phyloP scores from a whole-genome alignment of 75 land plant species.

The Adiantum capillusveneris region DNA sequence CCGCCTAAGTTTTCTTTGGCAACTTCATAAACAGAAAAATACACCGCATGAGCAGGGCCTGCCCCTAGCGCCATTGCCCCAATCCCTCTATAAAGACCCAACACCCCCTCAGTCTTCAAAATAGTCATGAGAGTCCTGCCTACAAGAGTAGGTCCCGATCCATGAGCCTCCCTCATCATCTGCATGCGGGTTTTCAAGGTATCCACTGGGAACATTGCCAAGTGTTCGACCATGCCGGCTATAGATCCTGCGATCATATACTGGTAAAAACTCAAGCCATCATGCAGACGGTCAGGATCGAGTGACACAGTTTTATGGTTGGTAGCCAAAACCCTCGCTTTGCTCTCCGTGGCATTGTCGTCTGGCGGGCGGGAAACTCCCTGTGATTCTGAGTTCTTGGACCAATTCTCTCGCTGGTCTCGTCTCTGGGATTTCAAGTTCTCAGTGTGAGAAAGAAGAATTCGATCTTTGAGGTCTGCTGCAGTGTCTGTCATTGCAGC shows the following conservation, averaged over 20 bases:
- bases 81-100: slow-evolving; percentile 51
- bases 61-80: too few relatives aligned
- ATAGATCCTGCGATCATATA: slow-evolving; percentile 69
- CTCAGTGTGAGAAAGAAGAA: too few relatives aligned
- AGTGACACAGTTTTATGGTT: too few relatives aligned
- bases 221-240: slow-evolving; percentile 61
- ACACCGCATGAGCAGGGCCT: slow-evolving; percentile 69
- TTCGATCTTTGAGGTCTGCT: too few relatives aligned
- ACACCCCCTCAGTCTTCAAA: slow-evolving; percentile 31
- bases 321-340: too few relatives aligned
- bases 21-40: slow-evolving; percentile 52
- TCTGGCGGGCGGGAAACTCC: too few relatives aligned
- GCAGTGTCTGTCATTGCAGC: too few relatives aligned
- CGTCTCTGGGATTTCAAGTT: too few relatives aligned
- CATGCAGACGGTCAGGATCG: too few relatives aligned
- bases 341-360: too few relatives aligned
- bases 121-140: slow-evolving; percentile 19
- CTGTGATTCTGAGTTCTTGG: too few relatives aligned
- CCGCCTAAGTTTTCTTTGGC: slow-evolving; percentile 25
- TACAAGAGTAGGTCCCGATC: slow-evolving; percentile 15
- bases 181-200: slow-evolving; percentile 71
- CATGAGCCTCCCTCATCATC: slow-evolving; percentile 7
- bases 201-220: slow-evolving; percentile 74
- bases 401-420: too few relatives aligned
- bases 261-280: slow-evolving; percentile 59